Conservation (phyloP, 441 rosid species). For the Erodium texanum region DNA sequence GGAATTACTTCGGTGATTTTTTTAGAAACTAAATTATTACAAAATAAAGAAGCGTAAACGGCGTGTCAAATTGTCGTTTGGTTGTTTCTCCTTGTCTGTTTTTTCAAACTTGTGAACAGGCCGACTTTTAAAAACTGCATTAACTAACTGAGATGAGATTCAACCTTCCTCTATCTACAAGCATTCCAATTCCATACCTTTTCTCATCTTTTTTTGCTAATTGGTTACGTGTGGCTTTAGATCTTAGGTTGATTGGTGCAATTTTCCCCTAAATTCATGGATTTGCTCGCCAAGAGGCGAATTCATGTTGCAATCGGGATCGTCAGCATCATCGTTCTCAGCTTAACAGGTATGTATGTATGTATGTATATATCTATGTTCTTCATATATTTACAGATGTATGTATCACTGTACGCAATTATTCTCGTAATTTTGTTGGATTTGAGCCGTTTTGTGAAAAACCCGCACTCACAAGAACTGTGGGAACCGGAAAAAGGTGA, state of each 20-base stretch:
- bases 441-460: neutral
- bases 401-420: neutral
- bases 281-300: neutral
- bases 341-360: neutral
- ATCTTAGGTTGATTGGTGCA: neutral
- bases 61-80: neutral
- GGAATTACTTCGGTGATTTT: neutral
- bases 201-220: neutral
- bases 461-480: neutral
- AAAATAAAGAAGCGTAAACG: neutral
- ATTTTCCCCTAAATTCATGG: neutral
- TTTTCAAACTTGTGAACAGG: neutral
- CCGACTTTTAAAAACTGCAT: neutral
- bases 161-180: neutral
- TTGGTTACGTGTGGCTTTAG: neutral
- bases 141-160: neutral
- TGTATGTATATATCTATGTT: no score
- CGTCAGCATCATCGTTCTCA: slow-evolving; percentile 3
- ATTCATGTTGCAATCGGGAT: neutral
- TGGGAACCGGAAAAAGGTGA: neutral
- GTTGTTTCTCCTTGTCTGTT: neutral
- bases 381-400: neutral
- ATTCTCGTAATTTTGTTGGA: neutral
- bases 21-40: no score
- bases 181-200: neutral